phyloP scores from a whole-genome alignment of 768 basidiomycete species.

The Tulasnella sp. region DNA sequence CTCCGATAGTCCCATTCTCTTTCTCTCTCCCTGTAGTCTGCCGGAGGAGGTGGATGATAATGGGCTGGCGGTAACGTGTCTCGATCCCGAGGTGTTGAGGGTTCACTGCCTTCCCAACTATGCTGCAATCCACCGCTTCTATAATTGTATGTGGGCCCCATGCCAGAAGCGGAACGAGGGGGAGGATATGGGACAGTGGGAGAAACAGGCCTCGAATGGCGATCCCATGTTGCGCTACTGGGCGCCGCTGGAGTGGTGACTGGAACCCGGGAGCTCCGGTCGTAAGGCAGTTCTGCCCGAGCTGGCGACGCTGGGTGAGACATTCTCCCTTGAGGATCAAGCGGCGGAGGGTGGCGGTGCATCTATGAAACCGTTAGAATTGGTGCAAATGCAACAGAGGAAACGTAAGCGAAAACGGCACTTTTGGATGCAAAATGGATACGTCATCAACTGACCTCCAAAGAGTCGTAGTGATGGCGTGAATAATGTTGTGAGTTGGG shows the following conservation, averaged over 20 bases:
- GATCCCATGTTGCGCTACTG: background rate
- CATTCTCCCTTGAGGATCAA: background rate
- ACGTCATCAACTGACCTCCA: background rate
- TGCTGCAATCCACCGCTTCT: background rate
- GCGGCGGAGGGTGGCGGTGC: background rate
- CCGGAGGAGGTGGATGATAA: background rate
- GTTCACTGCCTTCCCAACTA: background rate
- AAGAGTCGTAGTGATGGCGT: background rate
- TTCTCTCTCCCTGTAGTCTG: background rate
- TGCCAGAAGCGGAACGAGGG: background rate
- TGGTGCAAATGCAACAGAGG: background rate
- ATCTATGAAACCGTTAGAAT: background rate
- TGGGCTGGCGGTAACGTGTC: background rate
- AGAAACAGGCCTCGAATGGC: background rate
- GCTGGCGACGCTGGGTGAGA: background rate
- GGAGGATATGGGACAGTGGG: background rate
- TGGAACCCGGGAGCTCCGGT: background rate
- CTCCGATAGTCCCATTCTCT: background rate
- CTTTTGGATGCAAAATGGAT: conserved; percentile 6
- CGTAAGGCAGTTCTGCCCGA: conserved; percentile 1
- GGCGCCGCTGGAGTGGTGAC: background rate
- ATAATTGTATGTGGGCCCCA: background rate
- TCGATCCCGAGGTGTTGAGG: background rate
- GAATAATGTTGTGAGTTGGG: background rate
- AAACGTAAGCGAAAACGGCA: background rate